A percentile compares a stretch with the other conserved stretches of the same genome.
Conservation (phyloP, 106 monocot species). For the Dendrobium huoshanense region DNA sequence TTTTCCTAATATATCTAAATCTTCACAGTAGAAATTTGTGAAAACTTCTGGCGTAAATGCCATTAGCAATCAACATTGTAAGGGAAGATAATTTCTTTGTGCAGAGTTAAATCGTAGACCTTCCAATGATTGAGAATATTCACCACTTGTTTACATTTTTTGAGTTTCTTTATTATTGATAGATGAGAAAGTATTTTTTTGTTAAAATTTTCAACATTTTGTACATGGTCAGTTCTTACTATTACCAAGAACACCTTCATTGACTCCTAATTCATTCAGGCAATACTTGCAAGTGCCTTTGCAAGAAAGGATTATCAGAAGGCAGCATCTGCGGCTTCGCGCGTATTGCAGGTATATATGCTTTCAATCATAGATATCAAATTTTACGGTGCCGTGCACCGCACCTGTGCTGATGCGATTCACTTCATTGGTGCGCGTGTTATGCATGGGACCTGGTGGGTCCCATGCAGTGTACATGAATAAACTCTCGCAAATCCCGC, state of each 20-base stretch:
- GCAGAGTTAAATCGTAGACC: too few relatives aligned
- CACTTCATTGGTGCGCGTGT: background rate
- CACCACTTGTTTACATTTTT: background rate
- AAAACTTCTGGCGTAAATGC: too few relatives aligned
- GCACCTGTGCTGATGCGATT: background rate
- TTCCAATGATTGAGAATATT: too few relatives aligned
- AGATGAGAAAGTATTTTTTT: background rate
- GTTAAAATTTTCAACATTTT: background rate
- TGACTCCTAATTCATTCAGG: constrained; percentile 24
- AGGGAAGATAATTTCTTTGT: too few relatives aligned
- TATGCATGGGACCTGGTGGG: background rate
- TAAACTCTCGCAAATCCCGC: too few relatives aligned
- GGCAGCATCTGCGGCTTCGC: constrained; percentile 46
- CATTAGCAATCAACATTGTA: too few relatives aligned
- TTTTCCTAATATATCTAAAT: too few relatives aligned
- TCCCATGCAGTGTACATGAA: background rate
- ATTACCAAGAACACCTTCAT: background rate
- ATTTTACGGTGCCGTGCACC: background rate
- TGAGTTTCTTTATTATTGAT: background rate
- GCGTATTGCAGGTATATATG: constrained; percentile 58
- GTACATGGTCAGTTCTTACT: background rate
- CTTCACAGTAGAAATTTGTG: too few relatives aligned
- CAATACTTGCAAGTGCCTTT: constrained; percentile 67
- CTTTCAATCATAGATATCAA: background rate
- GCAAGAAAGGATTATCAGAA: constrained; percentile 35